Evolutionary conservation across 2,329 filamentous ascomycete genomes (phyloP).

Genomic region (Metarhizium rileyi): DNA sequence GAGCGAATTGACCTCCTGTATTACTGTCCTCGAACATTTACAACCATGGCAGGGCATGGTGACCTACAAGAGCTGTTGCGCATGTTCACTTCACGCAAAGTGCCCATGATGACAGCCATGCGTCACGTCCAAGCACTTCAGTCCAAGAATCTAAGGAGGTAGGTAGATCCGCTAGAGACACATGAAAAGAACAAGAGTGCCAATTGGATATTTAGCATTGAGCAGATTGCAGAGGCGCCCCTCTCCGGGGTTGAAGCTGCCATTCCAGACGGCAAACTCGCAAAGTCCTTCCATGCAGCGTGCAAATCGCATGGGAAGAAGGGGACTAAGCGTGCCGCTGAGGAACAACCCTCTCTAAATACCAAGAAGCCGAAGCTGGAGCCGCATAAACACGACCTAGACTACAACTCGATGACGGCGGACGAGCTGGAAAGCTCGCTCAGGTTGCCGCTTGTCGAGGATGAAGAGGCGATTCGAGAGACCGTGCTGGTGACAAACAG

Average conservation of each 20-base stretch:
- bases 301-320: conserved; percentile 44
- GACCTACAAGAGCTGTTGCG: conserved; percentile 53
- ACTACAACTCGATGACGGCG: conserved; percentile 35
- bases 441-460: conserved; percentile 43
- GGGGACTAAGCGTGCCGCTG: conserved; percentile 20
- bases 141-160: conserved; percentile 45
- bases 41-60: conserved; percentile 43
- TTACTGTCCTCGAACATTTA: not conserved
- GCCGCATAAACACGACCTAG: conserved; percentile 23
- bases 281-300: conserved; percentile 40
- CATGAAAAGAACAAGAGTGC: not conserved
- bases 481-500: conserved; percentile 63
- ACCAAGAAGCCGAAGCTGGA: conserved; percentile 25
- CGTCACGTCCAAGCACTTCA: conserved; percentile 48
- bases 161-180: conserved; percentile 9
- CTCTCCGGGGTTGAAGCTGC: conserved; percentile 34
- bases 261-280: conserved; percentile 38
- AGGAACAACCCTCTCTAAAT: conserved; percentile 8
- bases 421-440: conserved; percentile 55
- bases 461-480: conserved; percentile 49
- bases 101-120: conserved; percentile 51
- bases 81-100: conserved; percentile 47
- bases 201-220: conserved; percentile 29
- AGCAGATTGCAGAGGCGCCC: conserved; percentile 43
- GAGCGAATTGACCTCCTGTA: not conserved